Evolutionary conservation across 2,329 filamentous ascomycete species (phyloP).

Genomic region (Aspergillus cejpii): DNA sequence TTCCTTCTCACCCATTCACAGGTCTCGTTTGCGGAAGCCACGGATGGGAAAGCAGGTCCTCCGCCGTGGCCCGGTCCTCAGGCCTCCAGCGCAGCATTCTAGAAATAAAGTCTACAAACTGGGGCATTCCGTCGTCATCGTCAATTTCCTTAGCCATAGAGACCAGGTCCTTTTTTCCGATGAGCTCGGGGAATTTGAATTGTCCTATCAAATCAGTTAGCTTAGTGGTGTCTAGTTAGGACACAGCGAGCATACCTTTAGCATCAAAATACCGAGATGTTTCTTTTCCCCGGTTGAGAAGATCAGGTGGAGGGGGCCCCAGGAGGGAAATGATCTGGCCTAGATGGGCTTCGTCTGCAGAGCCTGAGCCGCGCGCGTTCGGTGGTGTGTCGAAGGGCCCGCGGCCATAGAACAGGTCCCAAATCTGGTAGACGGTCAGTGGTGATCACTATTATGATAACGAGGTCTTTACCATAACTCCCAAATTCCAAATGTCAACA

Average conservation of each 20-base stretch:
- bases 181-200: slow-evolving; percentile 9
- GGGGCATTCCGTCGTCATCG: slow-evolving; percentile 2
- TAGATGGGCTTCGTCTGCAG: slow-evolving; percentile 20
- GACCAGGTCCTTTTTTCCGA: slow-evolving; percentile 6
- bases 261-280: slow-evolving; percentile 17
- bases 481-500: slow-evolving; percentile 33
- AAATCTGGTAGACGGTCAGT: slow-evolving; percentile 16
- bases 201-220: slow-evolving; percentile 8
- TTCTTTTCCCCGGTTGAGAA: slow-evolving; percentile 23
- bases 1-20: slow-evolving; percentile 4
- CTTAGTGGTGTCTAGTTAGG: slow-evolving; percentile 2
- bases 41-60: slow-evolving; percentile 11
- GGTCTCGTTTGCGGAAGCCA: slow-evolving; percentile 7
- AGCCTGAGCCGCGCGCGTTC: slow-evolving; percentile 2
- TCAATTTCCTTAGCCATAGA: slow-evolving; percentile 8
- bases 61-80: slow-evolving; percentile 9
- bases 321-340: slow-evolving; percentile 32
- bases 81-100: slow-evolving; percentile 13
- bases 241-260: slow-evolving; percentile 9
- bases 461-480: slow-evolving; percentile 20
- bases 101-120: slow-evolving; percentile 12
- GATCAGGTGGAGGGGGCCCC: slow-evolving; percentile 27
- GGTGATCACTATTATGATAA: not conserved
- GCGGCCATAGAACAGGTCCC: slow-evolving; percentile 18
- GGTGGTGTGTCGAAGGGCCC: slow-evolving; percentile 14